These are phyloP conservation scores for Babesia divergens DNA, from an alignment of 169 alveolate genomes.

Conservation along the genomic window DNA sequence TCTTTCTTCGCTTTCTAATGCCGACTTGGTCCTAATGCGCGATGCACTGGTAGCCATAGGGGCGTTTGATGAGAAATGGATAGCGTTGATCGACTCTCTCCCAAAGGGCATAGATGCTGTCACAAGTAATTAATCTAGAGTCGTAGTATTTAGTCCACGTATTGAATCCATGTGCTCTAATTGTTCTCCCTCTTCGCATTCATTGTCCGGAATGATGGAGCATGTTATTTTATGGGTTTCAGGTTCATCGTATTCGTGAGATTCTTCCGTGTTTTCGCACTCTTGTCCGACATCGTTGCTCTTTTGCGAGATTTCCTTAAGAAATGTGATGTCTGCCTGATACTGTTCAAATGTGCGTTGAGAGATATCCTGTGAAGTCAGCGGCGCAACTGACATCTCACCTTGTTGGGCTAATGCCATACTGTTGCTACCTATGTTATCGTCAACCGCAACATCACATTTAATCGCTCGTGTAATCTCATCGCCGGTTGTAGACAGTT, in stretches of 20 bases:
- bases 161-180: conserved; percentile 36
- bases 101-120: conserved; percentile 51
- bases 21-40: conserved; percentile 21
- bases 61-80: conserved; percentile 17
- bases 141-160: neutral
- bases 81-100: conserved; percentile 10
- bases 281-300: neutral
- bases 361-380: neutral
- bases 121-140: neutral
- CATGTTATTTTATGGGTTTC: neutral
- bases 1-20: neutral
- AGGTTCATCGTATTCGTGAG: neutral
- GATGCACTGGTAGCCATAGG: conserved; percentile 12
- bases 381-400: neutral
- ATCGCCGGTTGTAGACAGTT: neutral
- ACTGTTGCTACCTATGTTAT: neutral
- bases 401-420: neutral
- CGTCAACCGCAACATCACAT: neutral
- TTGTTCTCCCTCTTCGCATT: neutral
- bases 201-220: neutral
- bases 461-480: too few relatives aligned
- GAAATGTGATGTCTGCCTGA: neutral
- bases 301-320: neutral
- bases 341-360: neutral
- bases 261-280: neutral